phyloP scores from a whole-genome alignment of 495 filamentous ascomycete genomes.

The Neurospora sp. region DNA sequence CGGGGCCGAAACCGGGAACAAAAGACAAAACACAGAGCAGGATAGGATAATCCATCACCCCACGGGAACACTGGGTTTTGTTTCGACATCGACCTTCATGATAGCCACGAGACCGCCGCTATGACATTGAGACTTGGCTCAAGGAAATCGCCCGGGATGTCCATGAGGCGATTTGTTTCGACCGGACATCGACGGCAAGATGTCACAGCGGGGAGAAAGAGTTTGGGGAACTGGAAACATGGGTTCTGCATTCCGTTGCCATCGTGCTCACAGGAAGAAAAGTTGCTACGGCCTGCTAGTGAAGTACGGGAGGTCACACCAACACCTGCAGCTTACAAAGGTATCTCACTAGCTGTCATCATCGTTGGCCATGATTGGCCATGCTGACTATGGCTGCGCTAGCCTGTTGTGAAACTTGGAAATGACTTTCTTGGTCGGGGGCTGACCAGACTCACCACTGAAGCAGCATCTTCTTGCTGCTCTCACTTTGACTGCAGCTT shows the following conservation, averaged over 20 bases:
- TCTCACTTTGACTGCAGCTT: background rate
- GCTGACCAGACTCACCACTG: background rate
- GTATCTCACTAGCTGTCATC: background rate
- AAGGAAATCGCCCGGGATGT: background rate
- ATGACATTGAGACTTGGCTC: background rate
- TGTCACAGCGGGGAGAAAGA: background rate
- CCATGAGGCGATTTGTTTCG: background rate
- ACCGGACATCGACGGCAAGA: background rate
- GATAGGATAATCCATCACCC: background rate
- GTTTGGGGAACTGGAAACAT: background rate
- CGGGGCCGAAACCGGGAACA: background rate
- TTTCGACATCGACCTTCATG: background rate
- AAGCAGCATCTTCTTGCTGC: background rate
- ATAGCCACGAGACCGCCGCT: background rate
- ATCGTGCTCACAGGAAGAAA: background rate
- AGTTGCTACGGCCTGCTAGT: background rate
- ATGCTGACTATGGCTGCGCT: background rate
- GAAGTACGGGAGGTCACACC: background rate
- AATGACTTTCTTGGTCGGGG: background rate
- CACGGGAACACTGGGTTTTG: background rate
- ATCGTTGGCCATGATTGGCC: background rate
- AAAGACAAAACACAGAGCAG: background rate
- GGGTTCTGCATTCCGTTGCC: background rate
- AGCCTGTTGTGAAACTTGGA: background rate
- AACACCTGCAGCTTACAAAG: background rate